These are phyloP conservation scores for Ploettnerulaceae sp. DNA, from an alignment of 2,329 filamentous ascomycete genomes.

Conservation along the genomic window DNA sequence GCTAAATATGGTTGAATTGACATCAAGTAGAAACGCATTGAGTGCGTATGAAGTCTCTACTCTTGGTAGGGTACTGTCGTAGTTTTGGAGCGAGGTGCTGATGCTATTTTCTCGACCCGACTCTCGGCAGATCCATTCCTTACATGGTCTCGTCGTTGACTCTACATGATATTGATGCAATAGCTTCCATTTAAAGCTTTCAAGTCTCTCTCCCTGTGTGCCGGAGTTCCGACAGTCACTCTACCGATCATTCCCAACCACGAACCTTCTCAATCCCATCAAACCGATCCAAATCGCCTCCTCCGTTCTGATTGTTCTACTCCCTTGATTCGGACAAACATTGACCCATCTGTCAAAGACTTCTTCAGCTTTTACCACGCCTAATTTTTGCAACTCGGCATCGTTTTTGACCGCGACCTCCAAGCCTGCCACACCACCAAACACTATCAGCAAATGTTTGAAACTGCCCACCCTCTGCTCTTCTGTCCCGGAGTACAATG, in stretches of 20 bases:
- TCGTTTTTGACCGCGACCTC: slow-evolving; percentile 68
- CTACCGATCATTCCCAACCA: slow-evolving; percentile 36
- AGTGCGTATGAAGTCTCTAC: too few species aligned
- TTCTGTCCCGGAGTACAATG: slow-evolving; percentile 27
- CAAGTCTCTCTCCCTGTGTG: too few species aligned
- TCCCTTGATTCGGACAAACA: slow-evolving; percentile 73
- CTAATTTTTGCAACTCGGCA: slow-evolving; percentile 47
- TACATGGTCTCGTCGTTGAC: too few species aligned
- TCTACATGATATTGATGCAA: too few species aligned
- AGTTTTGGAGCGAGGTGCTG: too few species aligned
- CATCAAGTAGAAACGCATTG: too few species aligned
- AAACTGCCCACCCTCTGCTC: slow-evolving; percentile 41
- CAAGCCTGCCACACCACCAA: slow-evolving; percentile 75
- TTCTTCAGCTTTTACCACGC: slow-evolving; percentile 59
- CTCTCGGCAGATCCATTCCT: too few species aligned
- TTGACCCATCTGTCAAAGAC: slow-evolving; percentile 85
- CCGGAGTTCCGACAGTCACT: too few species aligned
- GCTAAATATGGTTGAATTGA: too few species aligned
- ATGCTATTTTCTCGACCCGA: too few species aligned
- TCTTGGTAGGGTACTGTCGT: too few species aligned
- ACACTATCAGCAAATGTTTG: slow-evolving; percentile 70
- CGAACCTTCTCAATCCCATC: slow-evolving; percentile 58
- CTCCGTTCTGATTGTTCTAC: slow-evolving; percentile 76
- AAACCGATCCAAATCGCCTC: slow-evolving; percentile 77
- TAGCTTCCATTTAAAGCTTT: too few species aligned